Evolutionary conservation across 495 filamentous ascomycete genomes (phyloP), one percentile per base, ranked within the genome.

Genomic region (Aspergillus sparsus): DNA sequence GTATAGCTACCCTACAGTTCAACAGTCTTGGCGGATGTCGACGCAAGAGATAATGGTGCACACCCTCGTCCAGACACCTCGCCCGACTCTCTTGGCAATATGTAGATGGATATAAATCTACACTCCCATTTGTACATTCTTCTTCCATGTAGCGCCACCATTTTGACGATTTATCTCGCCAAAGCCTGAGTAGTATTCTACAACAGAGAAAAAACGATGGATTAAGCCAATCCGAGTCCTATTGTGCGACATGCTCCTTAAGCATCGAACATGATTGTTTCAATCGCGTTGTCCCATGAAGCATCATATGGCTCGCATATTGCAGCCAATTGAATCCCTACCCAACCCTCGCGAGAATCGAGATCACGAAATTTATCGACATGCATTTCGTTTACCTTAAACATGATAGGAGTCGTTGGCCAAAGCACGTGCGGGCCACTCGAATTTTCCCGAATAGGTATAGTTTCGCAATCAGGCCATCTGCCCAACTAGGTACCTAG

Each of bases 221-320:
- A 34, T 33, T 15, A 51, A 12, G 12, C 53, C 53, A 56, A 45
- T 56, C 53, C 42, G 53, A 33, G 34, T 16, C 53, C 39, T 56
- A 32, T 31, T 37, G 13, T n/a, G 6, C 7, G 18, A 41, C 53
- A 56, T 56, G 53, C 49, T 34, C 31, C 27, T 8, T 1, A 21
- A 34, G 10, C 21, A 10, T 51, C 21, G 13, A 51, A 32, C 10
- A 9, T 47, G n/a, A 47, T 47, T 47, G 15, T 18, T 18, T 47
- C 6, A 5, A 5, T 18, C 44, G n/a, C 44, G n/a, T 5, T 16
- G 5, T 21, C 10, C 9, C 44, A 6, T 15, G n/a, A 18, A 6
- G n/a, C n/a, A 47, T 47, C n/a, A 10, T 9, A 15, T 47, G 44
- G 15, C n/a, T 47, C n/a, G 10, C 4, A 21, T 47, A 7, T 21